Conservation (phyloP, 495 filamentous ascomycete species). For the Copromyces sp. region DNA sequence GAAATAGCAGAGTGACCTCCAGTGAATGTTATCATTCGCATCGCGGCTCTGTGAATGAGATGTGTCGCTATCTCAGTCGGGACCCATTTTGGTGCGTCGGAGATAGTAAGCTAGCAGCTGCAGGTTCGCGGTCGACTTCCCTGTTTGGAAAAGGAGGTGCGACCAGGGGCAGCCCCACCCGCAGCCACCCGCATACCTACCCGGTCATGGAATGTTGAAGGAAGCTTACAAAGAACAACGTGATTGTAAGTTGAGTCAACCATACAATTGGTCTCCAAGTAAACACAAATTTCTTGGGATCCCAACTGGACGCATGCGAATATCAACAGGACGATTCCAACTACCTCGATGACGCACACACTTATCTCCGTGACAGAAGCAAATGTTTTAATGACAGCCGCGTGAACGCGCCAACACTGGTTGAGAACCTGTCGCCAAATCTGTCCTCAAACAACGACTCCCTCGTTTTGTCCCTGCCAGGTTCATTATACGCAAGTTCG, state of each 20-base stretch:
- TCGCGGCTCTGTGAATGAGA: background rate
- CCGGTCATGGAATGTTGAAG: background rate
- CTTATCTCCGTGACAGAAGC: background rate
- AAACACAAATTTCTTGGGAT: background rate
- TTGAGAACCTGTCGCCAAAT: no score
- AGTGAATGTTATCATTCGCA: background rate
- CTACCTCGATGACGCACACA: background rate
- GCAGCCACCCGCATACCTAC: background rate
- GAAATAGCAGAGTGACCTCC: background rate
- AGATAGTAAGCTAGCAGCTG: background rate
- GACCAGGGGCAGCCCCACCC: background rate
- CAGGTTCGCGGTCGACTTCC: background rate
- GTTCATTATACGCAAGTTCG: no score
- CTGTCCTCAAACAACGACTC: no score
- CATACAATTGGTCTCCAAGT: background rate
- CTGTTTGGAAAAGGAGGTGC: background rate
- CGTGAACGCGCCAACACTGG: no score
- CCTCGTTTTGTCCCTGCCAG: no score
- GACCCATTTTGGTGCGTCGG: no score
- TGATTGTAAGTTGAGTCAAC: background rate
- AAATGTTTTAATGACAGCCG: no score
- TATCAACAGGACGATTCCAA: background rate
- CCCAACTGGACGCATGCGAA: background rate
- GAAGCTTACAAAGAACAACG: background rate
- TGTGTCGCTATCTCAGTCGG: background rate